Percentiles rank a stretch among this genome's conserved stretches.
phyloP scores from a whole-genome alignment of 805 yeast genomes.

The Kazachstania bromeliacearum region DNA sequence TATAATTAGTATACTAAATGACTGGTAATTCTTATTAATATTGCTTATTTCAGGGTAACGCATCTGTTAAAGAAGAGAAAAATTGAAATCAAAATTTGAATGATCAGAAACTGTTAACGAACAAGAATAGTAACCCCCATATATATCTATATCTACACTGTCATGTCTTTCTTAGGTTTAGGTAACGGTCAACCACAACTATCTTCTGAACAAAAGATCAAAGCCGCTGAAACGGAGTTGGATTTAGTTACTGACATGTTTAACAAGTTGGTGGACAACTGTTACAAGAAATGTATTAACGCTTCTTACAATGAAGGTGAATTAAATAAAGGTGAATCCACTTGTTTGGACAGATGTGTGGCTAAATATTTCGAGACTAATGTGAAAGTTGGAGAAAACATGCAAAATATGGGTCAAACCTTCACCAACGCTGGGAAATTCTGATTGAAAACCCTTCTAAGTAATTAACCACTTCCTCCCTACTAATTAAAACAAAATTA shows the following conservation, averaged over 20 bases:
- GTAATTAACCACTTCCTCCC: too few relatives aligned
- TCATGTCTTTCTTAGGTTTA: slow-evolving; percentile 68
- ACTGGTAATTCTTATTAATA: too few relatives aligned
- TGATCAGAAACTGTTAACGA: neutral
- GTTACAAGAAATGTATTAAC: slow-evolving; percentile 78
- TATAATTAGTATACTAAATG: too few relatives aligned
- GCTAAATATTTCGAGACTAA: slow-evolving; percentile 90
- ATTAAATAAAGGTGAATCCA: slow-evolving; percentile 66
- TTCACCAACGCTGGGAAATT: slow-evolving; percentile 31
- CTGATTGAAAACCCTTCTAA: too few relatives aligned
- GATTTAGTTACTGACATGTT: slow-evolving; percentile 98
- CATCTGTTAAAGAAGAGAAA: too few relatives aligned
- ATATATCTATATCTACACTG: neutral
- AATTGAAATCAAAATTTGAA: neutral
- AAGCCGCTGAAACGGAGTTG: slow-evolving; percentile 93
- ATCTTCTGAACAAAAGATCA: slow-evolving; percentile 64
- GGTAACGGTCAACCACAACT: slow-evolving; percentile 69
- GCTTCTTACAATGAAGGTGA: slow-evolving; percentile 61
- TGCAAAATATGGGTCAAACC: slow-evolving; percentile 43
- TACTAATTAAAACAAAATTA: too few relatives aligned
- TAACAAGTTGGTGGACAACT: slow-evolving; percentile 80
- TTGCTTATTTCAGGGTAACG: too few relatives aligned
- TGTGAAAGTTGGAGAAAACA: slow-evolving; percentile 83
- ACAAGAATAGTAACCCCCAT: neutral
- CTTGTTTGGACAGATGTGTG: slow-evolving; percentile 93